Conservation (phyloP, 441 rosid genomes). For the Theobroma grandiflorum region DNA sequence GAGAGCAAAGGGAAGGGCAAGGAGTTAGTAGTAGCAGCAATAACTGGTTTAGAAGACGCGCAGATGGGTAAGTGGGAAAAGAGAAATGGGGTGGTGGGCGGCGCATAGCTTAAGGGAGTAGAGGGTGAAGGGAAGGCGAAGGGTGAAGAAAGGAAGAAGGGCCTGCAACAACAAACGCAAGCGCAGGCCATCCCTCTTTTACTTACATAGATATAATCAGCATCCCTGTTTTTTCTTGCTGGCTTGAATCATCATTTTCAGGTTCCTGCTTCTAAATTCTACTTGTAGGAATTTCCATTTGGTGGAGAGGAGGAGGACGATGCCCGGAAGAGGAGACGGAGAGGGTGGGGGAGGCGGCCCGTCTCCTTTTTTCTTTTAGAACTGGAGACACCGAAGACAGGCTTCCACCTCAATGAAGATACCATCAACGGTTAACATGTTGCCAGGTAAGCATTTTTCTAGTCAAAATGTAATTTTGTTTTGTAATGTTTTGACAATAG, state of each 20-base stretch:
- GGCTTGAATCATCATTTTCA: background rate
- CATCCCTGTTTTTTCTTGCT: background rate
- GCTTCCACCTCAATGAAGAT: too few relatives aligned
- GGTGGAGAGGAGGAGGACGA: background rate
- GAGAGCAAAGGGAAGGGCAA: conserved; percentile 13
- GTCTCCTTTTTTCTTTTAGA: too few relatives aligned
- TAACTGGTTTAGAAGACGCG: conserved; percentile 1
- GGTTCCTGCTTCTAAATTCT: background rate
- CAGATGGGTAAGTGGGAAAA: background rate
- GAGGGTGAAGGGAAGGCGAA: conserved; percentile 11
- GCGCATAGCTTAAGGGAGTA: background rate
- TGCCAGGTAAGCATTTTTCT: too few relatives aligned
- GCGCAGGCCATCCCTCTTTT: conserved; percentile 21
- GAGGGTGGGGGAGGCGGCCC: background rate
- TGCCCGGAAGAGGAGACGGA: background rate
- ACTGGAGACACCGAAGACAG: too few relatives aligned
- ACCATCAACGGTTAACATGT: too few relatives aligned
- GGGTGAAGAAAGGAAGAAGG: conserved; percentile 18
- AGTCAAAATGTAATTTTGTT: too few relatives aligned
- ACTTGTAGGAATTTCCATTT: background rate
- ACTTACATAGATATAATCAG: background rate
- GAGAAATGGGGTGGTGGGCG: conserved; percentile 1
- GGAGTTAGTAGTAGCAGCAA: background rate
- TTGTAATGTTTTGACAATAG: too few relatives aligned
- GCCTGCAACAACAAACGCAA: conserved; percentile 14